phyloP scores from a whole-genome alignment of 352 stramenopile species.

The Globisporangium cederbergense region DNA sequence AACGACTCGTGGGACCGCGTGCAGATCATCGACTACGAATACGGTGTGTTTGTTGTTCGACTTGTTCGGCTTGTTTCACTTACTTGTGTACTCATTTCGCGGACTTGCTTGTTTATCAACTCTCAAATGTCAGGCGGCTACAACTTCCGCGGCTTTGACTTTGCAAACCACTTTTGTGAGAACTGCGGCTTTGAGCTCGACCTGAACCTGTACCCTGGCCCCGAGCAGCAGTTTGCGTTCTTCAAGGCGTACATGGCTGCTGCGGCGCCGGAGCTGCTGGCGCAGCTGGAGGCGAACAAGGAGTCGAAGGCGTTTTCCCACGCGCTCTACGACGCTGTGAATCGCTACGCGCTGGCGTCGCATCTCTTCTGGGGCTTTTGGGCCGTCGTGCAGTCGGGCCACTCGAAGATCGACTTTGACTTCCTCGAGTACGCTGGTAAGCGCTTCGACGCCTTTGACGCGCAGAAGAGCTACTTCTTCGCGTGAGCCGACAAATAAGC shows the following conservation, averaged over 20 bases:
- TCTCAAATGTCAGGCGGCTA: slow-evolving; percentile 49
- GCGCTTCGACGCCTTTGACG: slow-evolving; percentile 77
- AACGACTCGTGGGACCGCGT: slow-evolving; percentile 77
- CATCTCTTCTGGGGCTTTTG: slow-evolving; percentile 94
- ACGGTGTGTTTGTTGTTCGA: slow-evolving; percentile 27
- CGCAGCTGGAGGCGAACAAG: slow-evolving; percentile 59
- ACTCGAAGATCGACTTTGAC: slow-evolving; percentile 91
- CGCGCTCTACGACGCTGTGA: slow-evolving; percentile 80
- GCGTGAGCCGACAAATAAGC: slow-evolving; percentile 17
- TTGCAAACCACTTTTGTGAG: slow-evolving; percentile 95
- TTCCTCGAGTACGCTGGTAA: slow-evolving; percentile 84
- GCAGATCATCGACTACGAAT: slow-evolving; percentile 96
- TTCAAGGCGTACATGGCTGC: slow-evolving; percentile 82
- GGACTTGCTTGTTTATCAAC: not conserved
- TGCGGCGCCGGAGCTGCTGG: slow-evolving; percentile 59
- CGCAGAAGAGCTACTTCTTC: slow-evolving; percentile 68
- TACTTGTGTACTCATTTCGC: not conserved
- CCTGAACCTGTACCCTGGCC: slow-evolving; percentile 76
- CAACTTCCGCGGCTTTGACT: slow-evolving; percentile 93
- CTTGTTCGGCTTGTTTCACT: not conserved
- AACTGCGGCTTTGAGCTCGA: slow-evolving; percentile 93
- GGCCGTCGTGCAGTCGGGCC: slow-evolving; percentile 89
- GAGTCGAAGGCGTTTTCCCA: slow-evolving; percentile 83
- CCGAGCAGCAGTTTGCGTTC: slow-evolving; percentile 83
- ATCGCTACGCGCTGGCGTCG: slow-evolving; percentile 85